These are phyloP conservation scores for Cyberlindnera mycetangii DNA, from an alignment of 805 yeast genomes.

Conservation along the genomic window DNA sequence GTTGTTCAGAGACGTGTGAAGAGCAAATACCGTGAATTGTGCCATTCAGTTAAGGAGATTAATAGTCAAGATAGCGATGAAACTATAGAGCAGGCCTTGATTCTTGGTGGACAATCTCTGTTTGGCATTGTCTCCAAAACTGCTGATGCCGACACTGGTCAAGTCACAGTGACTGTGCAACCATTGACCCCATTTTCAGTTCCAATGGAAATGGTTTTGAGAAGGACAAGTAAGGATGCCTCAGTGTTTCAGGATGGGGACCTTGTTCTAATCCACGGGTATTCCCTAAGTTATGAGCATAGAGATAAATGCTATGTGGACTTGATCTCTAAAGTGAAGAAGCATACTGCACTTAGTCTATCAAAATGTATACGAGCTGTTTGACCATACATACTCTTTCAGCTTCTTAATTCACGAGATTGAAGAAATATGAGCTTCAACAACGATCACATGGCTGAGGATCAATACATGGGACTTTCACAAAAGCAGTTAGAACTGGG, in stretches of 20 bases:
- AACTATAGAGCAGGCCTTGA: neutral
- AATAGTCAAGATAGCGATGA: neutral
- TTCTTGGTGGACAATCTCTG: neutral
- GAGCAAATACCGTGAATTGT: neutral
- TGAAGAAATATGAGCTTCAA: too few relatives aligned
- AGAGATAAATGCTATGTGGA: neutral
- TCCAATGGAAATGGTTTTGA: neutral
- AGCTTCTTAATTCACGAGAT: too few relatives aligned
- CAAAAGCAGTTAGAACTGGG: too few relatives aligned
- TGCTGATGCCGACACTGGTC: neutral
- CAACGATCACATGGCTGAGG: too few relatives aligned
- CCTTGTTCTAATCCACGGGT: slow-evolving; percentile 4
- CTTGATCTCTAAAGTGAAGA: slow-evolving; percentile 3
- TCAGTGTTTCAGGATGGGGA: slow-evolving; percentile 4
- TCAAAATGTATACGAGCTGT: too few relatives aligned
- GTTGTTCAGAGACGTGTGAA: neutral
- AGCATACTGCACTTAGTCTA: neutral
- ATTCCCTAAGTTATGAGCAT: slow-evolving; percentile 1
- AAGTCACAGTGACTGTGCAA: neutral
- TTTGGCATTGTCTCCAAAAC: neutral
- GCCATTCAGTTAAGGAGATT: neutral
- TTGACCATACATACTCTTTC: too few relatives aligned
- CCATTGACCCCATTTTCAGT: neutral
- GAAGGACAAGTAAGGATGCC: neutral
- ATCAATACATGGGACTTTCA: too few relatives aligned